These are phyloP conservation scores for Kokia cookei DNA, from an alignment of 441 rosid species.

Conservation along the genomic window DNA sequence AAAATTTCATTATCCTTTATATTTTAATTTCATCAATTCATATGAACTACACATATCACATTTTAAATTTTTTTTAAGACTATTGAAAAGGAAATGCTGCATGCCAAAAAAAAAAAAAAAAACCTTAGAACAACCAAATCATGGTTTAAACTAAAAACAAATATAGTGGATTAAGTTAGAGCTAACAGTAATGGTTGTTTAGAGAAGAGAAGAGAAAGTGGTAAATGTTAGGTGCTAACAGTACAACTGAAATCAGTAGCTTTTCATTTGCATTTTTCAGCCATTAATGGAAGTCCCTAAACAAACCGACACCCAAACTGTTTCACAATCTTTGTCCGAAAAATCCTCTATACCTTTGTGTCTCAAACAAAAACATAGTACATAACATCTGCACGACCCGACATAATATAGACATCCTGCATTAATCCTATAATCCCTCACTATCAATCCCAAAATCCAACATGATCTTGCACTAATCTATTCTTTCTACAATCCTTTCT, in stretches of 20 bases:
- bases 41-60: too few relatives aligned
- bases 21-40: too few relatives aligned
- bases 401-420: conserved; percentile 3
- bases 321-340: conserved; percentile 18
- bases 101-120: too few relatives aligned
- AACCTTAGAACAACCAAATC: too few relatives aligned
- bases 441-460: conserved; percentile 14
- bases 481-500: conserved; percentile 16
- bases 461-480: background rate
- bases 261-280: background rate
- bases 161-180: too few relatives aligned
- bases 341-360: conserved; percentile 40
- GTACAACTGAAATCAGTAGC: background rate
- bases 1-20: too few relatives aligned
- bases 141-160: too few relatives aligned
- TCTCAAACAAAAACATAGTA: background rate
- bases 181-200: too few relatives aligned
- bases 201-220: too few relatives aligned
- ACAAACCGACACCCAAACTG: background rate
- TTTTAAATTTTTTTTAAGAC: too few relatives aligned
- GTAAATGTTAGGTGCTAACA: background rate
- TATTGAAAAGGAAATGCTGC: too few relatives aligned
- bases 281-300: background rate
- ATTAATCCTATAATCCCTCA: conserved; percentile 21
- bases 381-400: conserved; percentile 16